These are phyloP conservation scores for Cryphonectria japonica DNA, from an alignment of 2,329 filamentous ascomycete genomes.

Conservation along the genomic window DNA sequence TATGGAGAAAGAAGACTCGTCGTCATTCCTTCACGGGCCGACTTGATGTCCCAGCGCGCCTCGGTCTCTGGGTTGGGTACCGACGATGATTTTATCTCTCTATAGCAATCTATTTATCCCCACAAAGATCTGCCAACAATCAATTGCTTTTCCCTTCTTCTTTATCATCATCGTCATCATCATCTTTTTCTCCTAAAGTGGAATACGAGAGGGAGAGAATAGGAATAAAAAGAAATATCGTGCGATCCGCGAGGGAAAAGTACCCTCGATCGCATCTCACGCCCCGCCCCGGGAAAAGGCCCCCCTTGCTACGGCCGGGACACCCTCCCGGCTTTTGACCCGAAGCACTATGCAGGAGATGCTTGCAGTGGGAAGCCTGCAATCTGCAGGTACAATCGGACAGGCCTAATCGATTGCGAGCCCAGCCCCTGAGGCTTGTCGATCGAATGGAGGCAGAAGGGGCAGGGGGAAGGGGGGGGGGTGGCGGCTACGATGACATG, in stretches of 20 bases:
- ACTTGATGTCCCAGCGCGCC: constrained; percentile 8
- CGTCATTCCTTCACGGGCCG: constrained; percentile 20
- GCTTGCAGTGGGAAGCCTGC: constrained; percentile 8
- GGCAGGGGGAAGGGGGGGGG: too few species aligned
- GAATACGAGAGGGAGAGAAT: too few species aligned
- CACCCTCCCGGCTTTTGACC: constrained; percentile 11
- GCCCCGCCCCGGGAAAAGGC: neutral
- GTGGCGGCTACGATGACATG: neutral
- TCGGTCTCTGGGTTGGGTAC: constrained; percentile 12
- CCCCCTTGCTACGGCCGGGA: constrained; percentile 9
- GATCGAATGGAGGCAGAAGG: neutral
- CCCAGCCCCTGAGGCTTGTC: neutral
- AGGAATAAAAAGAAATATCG: too few species aligned
- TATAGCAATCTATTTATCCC: neutral
- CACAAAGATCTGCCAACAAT: neutral
- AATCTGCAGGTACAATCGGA: constrained; percentile 20
- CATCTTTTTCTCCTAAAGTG: too few species aligned
- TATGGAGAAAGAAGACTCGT: neutral
- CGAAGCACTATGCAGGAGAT: constrained; percentile 28
- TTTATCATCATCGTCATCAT: too few species aligned
- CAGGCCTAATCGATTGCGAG: neutral
- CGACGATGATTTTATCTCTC: neutral
- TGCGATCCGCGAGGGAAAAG: too few species aligned
- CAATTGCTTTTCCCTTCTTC: neutral
- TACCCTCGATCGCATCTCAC: neutral